Evolutionary conservation across 805 yeast genomes (phyloP).

Genomic region (Cephaloascus fragrans): DNA sequence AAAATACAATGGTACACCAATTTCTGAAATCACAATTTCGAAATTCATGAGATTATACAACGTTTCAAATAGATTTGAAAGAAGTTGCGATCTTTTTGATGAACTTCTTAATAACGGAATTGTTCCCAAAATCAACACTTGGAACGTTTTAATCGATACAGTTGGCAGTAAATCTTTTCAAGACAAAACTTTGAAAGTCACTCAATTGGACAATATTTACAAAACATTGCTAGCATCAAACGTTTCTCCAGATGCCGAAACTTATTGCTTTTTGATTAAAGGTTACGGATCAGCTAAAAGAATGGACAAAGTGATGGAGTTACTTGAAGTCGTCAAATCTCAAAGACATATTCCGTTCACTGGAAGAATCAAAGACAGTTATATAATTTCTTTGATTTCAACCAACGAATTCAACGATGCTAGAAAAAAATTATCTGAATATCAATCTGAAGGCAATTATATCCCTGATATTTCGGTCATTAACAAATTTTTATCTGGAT

Average conservation of each 20-base stretch:
- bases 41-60: conserved; percentile 38
- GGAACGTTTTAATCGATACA: conserved; percentile 52
- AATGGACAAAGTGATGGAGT: conserved; percentile 30
- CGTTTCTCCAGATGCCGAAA: conserved; percentile 32
- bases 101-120: conserved; percentile 28
- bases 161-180: conserved; percentile 20
- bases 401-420: conserved; percentile 33
- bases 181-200: conserved; percentile 10
- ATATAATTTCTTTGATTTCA: conserved; percentile 32
- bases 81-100: conserved; percentile 40
- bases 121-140: conserved; percentile 34
- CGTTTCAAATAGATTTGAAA: conserved; percentile 19
- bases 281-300: conserved; percentile 32
- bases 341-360: conserved; percentile 21
- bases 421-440: conserved; percentile 27
- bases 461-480: conserved; percentile 37
- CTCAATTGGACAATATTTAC: conserved; percentile 17
- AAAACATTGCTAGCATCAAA: conserved; percentile 19
- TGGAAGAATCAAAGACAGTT: conserved; percentile 30
- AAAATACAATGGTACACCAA: conserved; percentile 14
- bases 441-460: conserved; percentile 21
- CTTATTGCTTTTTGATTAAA: conserved; percentile 37
- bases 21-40: conserved; percentile 30
- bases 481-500: conserved; percentile 39
- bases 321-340: conserved; percentile 20